These are phyloP conservation scores for Stromatinia cepivora DNA, from an alignment of 2,329 filamentous ascomycete genomes.

Conservation along the genomic window DNA sequence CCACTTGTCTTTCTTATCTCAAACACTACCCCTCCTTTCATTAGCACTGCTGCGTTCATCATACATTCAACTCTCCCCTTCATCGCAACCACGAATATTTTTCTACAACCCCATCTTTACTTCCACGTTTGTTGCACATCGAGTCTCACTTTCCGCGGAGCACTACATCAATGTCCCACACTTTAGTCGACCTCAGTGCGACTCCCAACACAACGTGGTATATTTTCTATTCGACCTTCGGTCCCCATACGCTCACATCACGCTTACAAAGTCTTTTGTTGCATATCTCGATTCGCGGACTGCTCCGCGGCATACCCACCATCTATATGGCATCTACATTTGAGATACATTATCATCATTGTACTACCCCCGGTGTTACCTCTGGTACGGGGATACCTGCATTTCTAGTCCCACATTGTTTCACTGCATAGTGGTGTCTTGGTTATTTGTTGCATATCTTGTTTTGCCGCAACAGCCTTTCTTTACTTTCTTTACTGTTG, in stretches of 20 bases:
- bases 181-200: not conserved
- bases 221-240: no score
- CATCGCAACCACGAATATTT: not conserved
- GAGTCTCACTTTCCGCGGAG: not conserved
- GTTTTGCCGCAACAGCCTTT: constrained; percentile 7
- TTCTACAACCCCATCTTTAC: not conserved
- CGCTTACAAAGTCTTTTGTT: not conserved
- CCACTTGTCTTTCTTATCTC: not conserved
- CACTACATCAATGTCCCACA: not conserved
- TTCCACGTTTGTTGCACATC: constrained; percentile 14
- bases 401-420: not conserved
- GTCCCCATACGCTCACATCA: not conserved
- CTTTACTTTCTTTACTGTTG: not conserved
- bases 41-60: not conserved
- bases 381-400: not conserved
- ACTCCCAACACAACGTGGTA: not conserved
- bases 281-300: constrained; percentile 4
- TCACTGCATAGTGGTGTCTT: not conserved
- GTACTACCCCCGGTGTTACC: not conserved
- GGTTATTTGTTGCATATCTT: constrained; percentile 9
- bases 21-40: not conserved
- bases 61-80: not conserved
- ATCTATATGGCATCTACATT: not conserved
- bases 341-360: not conserved
- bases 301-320: not conserved